Percentiles rank a stretch among this genome's conserved stretches.
Conservation (phyloP, 495 filamentous ascomycete species). For the Beverwykella pulmonaria region DNA sequence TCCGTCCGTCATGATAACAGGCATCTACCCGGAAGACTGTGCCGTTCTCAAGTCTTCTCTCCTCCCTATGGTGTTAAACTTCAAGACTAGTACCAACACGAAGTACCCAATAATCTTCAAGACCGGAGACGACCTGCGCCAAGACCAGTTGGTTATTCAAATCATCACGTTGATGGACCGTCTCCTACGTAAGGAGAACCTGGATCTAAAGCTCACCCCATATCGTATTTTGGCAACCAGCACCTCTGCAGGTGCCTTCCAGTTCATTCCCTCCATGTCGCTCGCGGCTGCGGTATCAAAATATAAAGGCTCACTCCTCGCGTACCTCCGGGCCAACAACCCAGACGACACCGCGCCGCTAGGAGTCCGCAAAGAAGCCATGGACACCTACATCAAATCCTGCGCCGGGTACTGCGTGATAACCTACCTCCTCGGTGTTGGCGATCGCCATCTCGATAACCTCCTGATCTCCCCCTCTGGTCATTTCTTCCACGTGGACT, state of each 20-base stretch:
- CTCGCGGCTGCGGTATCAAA: slow-evolving; percentile 79
- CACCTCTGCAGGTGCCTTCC: slow-evolving; percentile 83
- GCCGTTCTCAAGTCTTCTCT: slow-evolving; percentile 95
- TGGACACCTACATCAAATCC: slow-evolving; percentile 94
- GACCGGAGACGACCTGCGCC: slow-evolving; percentile 92
- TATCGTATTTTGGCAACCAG: slow-evolving; percentile 96
- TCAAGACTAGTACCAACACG: slow-evolving; percentile 73
- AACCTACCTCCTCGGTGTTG: slow-evolving; percentile 97
- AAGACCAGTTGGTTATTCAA: slow-evolving; percentile 97
- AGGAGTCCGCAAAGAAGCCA: slow-evolving; percentile 85
- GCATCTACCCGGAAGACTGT: slow-evolving; percentile 80
- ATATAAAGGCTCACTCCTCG: slow-evolving; percentile 76
- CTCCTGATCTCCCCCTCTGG: slow-evolving; percentile 86
- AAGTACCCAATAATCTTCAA: slow-evolving; percentile 96
- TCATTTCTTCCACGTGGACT: slow-evolving; percentile 98
- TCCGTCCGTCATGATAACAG: slow-evolving; percentile 74
- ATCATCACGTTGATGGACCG: slow-evolving; percentile 99
- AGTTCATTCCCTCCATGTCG: slow-evolving; percentile 85
- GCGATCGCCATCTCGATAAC: slow-evolving; percentile 95
- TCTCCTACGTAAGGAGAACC: slow-evolving; percentile 91
- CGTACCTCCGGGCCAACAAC: slow-evolving; percentile 87
- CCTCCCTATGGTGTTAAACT: slow-evolving; percentile 85
- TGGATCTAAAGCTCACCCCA: slow-evolving; percentile 91
- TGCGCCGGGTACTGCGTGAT: slow-evolving; percentile 99
- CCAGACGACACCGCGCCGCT: slow-evolving; percentile 81